These are phyloP conservation scores for Paxillus rubicundulus DNA, from an alignment of 768 basidiomycete genomes.

Conservation along the genomic window DNA sequence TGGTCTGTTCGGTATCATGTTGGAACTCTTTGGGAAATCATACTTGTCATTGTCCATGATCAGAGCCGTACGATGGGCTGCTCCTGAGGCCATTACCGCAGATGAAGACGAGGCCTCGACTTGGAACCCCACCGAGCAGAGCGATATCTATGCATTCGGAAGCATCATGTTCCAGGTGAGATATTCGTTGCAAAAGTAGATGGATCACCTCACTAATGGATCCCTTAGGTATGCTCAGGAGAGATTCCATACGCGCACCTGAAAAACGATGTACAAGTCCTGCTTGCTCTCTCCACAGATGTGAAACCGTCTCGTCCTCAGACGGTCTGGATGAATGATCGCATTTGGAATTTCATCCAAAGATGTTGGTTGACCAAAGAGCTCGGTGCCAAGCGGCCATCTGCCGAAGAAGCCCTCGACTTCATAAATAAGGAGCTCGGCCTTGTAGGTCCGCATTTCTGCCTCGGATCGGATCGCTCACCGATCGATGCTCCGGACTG, in stretches of 20 bases:
- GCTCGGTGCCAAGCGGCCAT: background rate
- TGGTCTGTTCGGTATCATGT: constrained; percentile 30
- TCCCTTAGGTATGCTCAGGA: constrained; percentile 5
- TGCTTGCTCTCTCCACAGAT: constrained; percentile 3
- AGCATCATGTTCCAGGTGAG: constrained; percentile 30
- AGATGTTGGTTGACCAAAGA: constrained; percentile 6
- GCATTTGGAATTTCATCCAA: constrained; percentile 7
- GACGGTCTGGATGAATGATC: background rate
- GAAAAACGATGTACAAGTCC: constrained; percentile 9
- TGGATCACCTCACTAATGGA: background rate
- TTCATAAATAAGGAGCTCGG: background rate
- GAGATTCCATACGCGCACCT: constrained; percentile 10
- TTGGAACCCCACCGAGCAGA: background rate
- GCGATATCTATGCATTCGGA: constrained; percentile 10
- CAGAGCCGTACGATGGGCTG: constrained; percentile 42
- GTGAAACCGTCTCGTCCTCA: constrained; percentile 1
- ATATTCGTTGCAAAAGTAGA: constrained; percentile 6
- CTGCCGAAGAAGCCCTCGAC: background rate
- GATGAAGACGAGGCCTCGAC: constrained; percentile 9
- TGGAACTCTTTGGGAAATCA: constrained; percentile 4
- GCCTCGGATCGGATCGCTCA: too few species aligned
- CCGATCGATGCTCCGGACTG: too few species aligned
- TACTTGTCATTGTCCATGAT: constrained; percentile 19
- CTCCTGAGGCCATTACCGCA: constrained; percentile 35
- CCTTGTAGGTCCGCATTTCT: too few species aligned